phyloP scores from a whole-genome alignment of 768 basidiomycete genomes.

The Cystobasidium ongulense region DNA sequence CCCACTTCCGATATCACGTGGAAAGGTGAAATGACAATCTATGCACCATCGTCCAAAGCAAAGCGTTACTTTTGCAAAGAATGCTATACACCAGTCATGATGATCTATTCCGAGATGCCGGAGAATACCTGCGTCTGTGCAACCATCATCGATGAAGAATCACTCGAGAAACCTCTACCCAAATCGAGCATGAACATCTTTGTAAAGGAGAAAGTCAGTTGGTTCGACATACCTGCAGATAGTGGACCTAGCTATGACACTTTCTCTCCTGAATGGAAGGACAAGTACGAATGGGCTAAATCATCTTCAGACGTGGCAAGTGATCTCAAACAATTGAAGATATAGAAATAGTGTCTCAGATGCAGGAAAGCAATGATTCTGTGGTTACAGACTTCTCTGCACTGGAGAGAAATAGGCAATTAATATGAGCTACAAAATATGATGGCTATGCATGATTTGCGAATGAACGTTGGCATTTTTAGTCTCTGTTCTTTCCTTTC shows the following conservation, averaged over 20 bases:
- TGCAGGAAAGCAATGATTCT: background rate
- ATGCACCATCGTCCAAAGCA: background rate
- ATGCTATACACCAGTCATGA: constrained; percentile 4
- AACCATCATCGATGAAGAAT: background rate
- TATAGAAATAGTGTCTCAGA: background rate
- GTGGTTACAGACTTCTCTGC: background rate
- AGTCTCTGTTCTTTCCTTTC: constrained; percentile 22
- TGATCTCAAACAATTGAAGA: too few species aligned
- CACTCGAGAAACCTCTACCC: background rate
- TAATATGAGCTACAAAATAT: background rate
- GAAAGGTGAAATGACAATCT: background rate
- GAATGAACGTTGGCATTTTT: background rate
- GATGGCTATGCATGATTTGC: background rate
- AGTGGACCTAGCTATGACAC: background rate
- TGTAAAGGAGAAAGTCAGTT: constrained; percentile 10
- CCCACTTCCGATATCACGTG: constrained; percentile 16
- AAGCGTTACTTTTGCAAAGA: background rate
- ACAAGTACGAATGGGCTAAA: background rate
- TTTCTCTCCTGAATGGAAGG: background rate
- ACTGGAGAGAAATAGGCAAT: background rate
- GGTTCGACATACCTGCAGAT: constrained; percentile 8
- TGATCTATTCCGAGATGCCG: background rate
- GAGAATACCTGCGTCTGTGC: background rate
- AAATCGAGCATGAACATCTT: constrained; percentile 1
- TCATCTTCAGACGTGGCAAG: background rate